Conservation (phyloP, 495 filamentous ascomycete genomes). For the Emericellopsis terricola region DNA sequence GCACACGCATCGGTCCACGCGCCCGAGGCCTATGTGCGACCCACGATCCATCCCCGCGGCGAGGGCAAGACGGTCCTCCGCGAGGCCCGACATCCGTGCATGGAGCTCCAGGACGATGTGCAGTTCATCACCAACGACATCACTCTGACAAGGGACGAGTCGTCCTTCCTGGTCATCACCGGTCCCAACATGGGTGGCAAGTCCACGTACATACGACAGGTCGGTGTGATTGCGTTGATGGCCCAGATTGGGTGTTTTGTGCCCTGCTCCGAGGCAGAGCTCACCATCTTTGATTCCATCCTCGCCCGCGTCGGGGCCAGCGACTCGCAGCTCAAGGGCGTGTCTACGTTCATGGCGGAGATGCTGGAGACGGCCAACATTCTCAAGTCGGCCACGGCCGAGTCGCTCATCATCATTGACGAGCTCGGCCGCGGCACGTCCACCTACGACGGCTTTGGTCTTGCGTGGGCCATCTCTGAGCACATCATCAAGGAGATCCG, state of each 20-base stretch:
- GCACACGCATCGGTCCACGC: conserved; percentile 90
- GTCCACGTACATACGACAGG: conserved; percentile 95
- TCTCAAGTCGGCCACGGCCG: conserved; percentile 85
- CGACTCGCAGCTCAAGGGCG: conserved; percentile 92
- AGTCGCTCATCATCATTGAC: conserved; percentile 94
- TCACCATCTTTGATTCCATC: conserved; percentile 96
- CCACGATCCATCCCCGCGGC: conserved; percentile 81
- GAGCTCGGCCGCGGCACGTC: conserved; percentile 96
- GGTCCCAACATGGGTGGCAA: conserved; percentile 99
- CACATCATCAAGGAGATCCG: conserved; percentile 91
- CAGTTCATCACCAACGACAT: conserved; percentile 99
- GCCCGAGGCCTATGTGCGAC: conserved; percentile 76
- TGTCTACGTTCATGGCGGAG: conserved; percentile 99
- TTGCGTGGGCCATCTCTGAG: conserved; percentile 97
- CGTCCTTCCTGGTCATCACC: conserved; percentile 91
- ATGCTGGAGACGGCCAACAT: conserved; percentile 99
- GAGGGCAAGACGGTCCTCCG: conserved; percentile 79
- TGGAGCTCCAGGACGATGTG: conserved; percentile 98
- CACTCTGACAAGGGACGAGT: conserved; percentile 55
- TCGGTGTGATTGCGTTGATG: conserved; percentile 94
- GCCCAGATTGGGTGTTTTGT: conserved; percentile 96
- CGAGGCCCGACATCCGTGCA: conserved; percentile 90
- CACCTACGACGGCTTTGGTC: conserved; percentile 95
- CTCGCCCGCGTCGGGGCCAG: conserved; percentile 90
- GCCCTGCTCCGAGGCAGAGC: conserved; percentile 71